These are phyloP conservation scores for Tetraselmis chui DNA, from an alignment of 139 green algal genomes.

Conservation along the genomic window DNA sequence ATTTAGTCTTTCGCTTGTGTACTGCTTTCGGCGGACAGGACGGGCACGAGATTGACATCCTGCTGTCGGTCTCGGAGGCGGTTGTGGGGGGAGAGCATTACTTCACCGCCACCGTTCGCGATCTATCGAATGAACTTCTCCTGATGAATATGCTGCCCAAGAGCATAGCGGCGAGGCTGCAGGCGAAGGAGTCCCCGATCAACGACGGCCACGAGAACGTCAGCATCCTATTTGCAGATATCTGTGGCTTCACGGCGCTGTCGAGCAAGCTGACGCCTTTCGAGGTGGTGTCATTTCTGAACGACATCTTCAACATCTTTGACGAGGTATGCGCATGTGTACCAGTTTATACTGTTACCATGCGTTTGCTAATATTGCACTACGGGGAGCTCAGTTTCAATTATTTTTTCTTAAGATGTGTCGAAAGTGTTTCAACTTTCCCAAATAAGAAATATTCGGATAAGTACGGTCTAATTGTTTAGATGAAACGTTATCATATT, in stretches of 20 bases:
- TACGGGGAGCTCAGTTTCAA: too few relatives aligned
- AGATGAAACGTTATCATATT: too few relatives aligned
- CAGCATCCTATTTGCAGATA: constrained; percentile 8
- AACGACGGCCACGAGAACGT: constrained; percentile 1
- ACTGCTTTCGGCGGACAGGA: too few relatives aligned
- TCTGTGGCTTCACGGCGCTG: constrained; percentile 5
- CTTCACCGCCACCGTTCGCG: neutral
- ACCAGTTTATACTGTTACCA: too few relatives aligned
- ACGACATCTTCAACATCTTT: constrained; percentile 4
- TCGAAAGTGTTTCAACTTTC: too few relatives aligned
- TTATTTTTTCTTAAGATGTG: too few relatives aligned
- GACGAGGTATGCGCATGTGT: constrained; percentile 8
- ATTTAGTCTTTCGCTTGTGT: too few relatives aligned
- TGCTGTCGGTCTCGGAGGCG: neutral
- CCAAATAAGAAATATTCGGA: too few relatives aligned
- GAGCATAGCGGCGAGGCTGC: neutral
- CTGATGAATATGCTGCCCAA: neutral
- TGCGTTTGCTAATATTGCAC: too few relatives aligned
- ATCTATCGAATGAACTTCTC: neutral
- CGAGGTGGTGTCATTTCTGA: constrained; percentile 1
- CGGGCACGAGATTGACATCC: neutral
- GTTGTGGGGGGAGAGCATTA: neutral
- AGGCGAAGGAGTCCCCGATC: neutral
- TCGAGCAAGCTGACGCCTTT: constrained; percentile 4
- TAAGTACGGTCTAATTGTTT: too few relatives aligned